A percentile compares a stretch with the other conserved stretches of the same genome.
phyloP scores from a whole-genome alignment of 2,329 filamentous ascomycete genomes.

The Fusarium sp. region DNA sequence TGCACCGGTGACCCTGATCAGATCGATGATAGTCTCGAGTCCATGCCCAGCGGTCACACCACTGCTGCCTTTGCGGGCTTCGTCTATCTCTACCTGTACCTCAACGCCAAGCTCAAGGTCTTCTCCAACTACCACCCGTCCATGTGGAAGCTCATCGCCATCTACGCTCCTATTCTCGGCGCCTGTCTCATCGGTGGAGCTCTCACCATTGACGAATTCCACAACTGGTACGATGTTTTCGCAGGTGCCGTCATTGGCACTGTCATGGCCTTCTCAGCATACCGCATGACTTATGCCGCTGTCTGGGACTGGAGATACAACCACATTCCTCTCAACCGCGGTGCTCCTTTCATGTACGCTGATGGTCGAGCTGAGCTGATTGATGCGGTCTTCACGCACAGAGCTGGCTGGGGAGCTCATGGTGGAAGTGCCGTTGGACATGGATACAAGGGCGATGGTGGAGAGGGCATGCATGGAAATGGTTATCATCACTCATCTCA shows the following conservation, averaged over 20 bases:
- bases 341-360: conserved; percentile 65
- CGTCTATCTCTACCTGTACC: conserved; percentile 73
- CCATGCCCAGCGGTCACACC: conserved; percentile 76
- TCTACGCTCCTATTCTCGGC: conserved; percentile 70
- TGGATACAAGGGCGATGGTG: conserved; percentile 28
- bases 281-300: conserved; percentile 74
- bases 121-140: conserved; percentile 74
- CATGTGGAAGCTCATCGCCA: conserved; percentile 73
- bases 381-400: conserved; percentile 68
- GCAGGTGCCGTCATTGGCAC: conserved; percentile 74
- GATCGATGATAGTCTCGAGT: conserved; percentile 72
- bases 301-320: conserved; percentile 77
- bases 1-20: conserved; percentile 67
- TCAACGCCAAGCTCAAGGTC: conserved; percentile 79
- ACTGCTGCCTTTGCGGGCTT: conserved; percentile 73
- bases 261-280: conserved; percentile 70
- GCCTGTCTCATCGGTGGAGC: conserved; percentile 70
- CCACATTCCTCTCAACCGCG: conserved; percentile 74
- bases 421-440: conserved; percentile 21
- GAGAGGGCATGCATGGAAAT: conserved; percentile 25
- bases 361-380: conserved; percentile 59
- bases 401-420: conserved; percentile 67
- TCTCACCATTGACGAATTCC: conserved; percentile 73
- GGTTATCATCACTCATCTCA: conserved; percentile 12
- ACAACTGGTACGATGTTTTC: conserved; percentile 78